Evolutionary conservation across 768 basidiomycete species (phyloP).

Genomic region (Neoboletus brunneissimus): DNA sequence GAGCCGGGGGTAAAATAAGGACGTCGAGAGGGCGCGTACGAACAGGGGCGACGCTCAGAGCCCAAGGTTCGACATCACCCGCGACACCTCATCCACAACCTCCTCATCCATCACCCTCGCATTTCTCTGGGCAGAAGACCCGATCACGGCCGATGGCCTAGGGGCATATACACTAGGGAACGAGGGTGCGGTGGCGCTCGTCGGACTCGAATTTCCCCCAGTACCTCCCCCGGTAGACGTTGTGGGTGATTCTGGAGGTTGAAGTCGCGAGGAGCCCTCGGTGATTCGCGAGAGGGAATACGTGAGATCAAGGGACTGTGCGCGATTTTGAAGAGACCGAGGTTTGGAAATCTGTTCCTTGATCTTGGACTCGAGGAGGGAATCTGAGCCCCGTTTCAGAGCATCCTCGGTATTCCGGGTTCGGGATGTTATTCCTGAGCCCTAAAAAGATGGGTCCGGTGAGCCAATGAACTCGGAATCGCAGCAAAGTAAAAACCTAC

Average conservation of each 20-base stretch:
- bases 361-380: slow-evolving; percentile 77
- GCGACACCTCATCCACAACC: slow-evolving; percentile 65
- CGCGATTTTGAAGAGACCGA: slow-evolving; percentile 79
- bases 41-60: slow-evolving; percentile 37
- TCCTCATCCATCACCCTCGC: slow-evolving; percentile 49
- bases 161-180: slow-evolving; percentile 86
- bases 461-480: slow-evolving; percentile 16
- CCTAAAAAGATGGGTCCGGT: slow-evolving; percentile 38
- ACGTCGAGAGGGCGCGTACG: slow-evolving; percentile 10
- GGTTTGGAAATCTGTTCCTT: slow-evolving; percentile 76
- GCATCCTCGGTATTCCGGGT: slow-evolving; percentile 72
- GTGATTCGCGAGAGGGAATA: slow-evolving; percentile 80
- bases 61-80: slow-evolving; percentile 75
- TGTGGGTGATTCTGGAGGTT: slow-evolving; percentile 77
- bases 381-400: slow-evolving; percentile 79
- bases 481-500: slow-evolving; percentile 40
- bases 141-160: slow-evolving; percentile 47
- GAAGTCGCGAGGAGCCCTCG: slow-evolving; percentile 58
- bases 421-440: slow-evolving; percentile 65
- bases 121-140: slow-evolving; percentile 43
- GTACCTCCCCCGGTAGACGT: slow-evolving; percentile 71
- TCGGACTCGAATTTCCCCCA: slow-evolving; percentile 76
- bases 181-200: slow-evolving; percentile 70
- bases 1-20: slow-evolving; percentile 8
- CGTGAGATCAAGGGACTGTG: slow-evolving; percentile 86